A percentile compares a stretch with the other conserved stretches of the same genome.
Conservation (phyloP, 345 rosid species). For the Camelina hispida region DNA sequence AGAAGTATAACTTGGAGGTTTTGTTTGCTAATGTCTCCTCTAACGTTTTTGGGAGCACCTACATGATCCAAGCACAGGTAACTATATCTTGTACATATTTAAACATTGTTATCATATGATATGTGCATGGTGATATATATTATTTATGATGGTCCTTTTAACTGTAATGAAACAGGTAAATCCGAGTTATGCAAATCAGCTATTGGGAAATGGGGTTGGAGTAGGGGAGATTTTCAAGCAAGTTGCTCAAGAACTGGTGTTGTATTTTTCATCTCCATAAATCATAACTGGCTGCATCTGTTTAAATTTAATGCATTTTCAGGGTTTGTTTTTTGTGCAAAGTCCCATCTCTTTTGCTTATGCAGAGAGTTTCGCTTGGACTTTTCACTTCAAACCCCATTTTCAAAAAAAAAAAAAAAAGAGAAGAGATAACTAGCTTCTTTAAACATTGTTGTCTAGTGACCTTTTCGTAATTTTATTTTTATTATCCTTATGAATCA, state of each 20-base stretch:
- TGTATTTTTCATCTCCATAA: constrained; percentile 29
- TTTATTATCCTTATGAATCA: background rate
- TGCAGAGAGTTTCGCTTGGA: constrained; percentile 11
- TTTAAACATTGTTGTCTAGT: constrained; percentile 1
- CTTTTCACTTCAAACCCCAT: constrained; percentile 16
- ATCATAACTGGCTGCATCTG: constrained; percentile 4
- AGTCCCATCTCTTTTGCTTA: constrained; percentile 10
- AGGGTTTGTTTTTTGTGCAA: constrained; percentile 5
- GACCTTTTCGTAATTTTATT: background rate
- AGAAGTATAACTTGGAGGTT: constrained; percentile 65
- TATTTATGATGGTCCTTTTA: background rate
- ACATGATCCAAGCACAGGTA: constrained; percentile 67
- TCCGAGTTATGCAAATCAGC: constrained; percentile 36
- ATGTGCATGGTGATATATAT: background rate
- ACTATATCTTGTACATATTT: constrained; percentile 17
- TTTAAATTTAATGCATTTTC: constrained; percentile 2
- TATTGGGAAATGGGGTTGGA: constrained; percentile 45
- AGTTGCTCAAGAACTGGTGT: constrained; percentile 53
- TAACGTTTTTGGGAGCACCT: constrained; percentile 45
- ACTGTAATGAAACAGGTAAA: constrained; percentile 29
- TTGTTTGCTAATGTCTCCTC: constrained; percentile 59
- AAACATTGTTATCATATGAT: constrained; percentile 4
- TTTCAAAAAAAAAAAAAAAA: background rate
- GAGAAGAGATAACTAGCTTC: background rate
- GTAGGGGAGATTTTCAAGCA: constrained; percentile 61